Percentiles rank a stretch among this genome's conserved stretches.
phyloP scores from a whole-genome alignment of 2,329 filamentous ascomycete species.

The Pyrenophora teres region DNA sequence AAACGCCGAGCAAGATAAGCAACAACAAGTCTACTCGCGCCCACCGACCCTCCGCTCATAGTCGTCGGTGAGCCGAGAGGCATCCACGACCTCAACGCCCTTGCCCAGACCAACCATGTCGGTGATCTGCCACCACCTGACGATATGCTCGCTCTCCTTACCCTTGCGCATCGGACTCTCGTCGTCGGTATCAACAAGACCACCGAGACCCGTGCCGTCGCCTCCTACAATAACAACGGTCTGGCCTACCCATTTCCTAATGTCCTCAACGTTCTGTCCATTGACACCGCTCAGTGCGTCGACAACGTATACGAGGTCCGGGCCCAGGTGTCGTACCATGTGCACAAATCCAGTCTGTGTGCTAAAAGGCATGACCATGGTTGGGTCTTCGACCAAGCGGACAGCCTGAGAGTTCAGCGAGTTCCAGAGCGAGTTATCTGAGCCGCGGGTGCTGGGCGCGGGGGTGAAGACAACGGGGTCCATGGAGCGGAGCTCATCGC shows the following conservation, averaged over 20 bases:
- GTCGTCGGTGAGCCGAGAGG: conserved; percentile 79
- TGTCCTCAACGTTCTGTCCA: conserved; percentile 72
- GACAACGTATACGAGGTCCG: conserved; percentile 85
- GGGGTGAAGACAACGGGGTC: conserved; percentile 48
- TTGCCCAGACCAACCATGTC: conserved; percentile 85
- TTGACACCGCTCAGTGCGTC: conserved; percentile 78
- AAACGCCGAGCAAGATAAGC: background rate
- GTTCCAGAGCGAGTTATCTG: conserved; percentile 66
- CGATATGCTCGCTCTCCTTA: conserved; percentile 35
- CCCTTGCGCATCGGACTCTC: conserved; percentile 52
- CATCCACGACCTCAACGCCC: conserved; percentile 86
- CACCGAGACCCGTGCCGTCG: conserved; percentile 48
- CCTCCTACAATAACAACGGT: conserved; percentile 64
- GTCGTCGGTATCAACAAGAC: conserved; percentile 64
- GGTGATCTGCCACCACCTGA: conserved; percentile 76
- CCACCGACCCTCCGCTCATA: conserved; percentile 81
- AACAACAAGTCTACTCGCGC: conserved; percentile 38
- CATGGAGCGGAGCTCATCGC: conserved; percentile 59
- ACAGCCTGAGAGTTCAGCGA: conserved; percentile 80
- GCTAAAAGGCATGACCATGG: conserved; percentile 87
- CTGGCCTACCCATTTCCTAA: conserved; percentile 65
- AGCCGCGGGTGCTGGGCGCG: conserved; percentile 40
- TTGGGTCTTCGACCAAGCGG: conserved; percentile 78
- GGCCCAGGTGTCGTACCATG: conserved; percentile 82
- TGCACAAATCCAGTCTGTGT: conserved; percentile 81